Evolutionary conservation across 805 yeast species (phyloP), one percentile per base, ranked within the genome.

Genomic region (Starmerella stigmatis): DNA sequence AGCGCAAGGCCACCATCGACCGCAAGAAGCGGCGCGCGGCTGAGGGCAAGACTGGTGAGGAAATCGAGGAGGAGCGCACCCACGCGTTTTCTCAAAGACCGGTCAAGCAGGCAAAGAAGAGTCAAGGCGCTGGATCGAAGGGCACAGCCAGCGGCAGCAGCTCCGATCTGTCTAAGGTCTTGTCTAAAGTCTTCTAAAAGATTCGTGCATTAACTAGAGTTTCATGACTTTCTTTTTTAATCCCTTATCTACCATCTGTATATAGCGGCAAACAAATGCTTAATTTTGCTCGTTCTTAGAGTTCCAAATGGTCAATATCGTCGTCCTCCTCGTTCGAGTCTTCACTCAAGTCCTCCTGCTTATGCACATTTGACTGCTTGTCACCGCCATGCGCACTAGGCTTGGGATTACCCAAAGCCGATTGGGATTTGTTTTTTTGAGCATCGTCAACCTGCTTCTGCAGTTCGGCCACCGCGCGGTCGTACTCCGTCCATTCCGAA

Each of bases 401-500:
- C 34, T 38, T 15, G 9, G 13, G n/a, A n/a, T n/a, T n/a, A n/a
- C n/a, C n/a, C n/a, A n/a, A n/a, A n/a, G n/a, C n/a, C n/a, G n/a
- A n/a, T n/a, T n/a, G n/a, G n/a, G n/a, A n/a, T n/a, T n/a, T n/a
- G n/a, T n/a, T n/a, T n/a, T 26, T 17, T 25, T 27, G 44, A 3
- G 25, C 7, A 9, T 13, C 33, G 25, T 38, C 35, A 21, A 51
- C 49, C 26, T 39, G 29, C 37, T 44, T 33, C n/a, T 50, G 35
- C 19, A 59, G 47, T 17, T 29, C 53, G 19, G 58, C 52, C 7
- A 82, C 72, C 52, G 73, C 78, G 33, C 70, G 57, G 53, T 83
- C 86, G 57, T 81, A 82, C 13, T 54, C 67, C 0, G 62, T 63
- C 94, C 94, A 86, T 57, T 85, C 94, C 0, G 86, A 81, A 17